Evolutionary conservation across 1,139 yeast species (phyloP).

Genomic region (Wickerhamomyces sp.): DNA sequence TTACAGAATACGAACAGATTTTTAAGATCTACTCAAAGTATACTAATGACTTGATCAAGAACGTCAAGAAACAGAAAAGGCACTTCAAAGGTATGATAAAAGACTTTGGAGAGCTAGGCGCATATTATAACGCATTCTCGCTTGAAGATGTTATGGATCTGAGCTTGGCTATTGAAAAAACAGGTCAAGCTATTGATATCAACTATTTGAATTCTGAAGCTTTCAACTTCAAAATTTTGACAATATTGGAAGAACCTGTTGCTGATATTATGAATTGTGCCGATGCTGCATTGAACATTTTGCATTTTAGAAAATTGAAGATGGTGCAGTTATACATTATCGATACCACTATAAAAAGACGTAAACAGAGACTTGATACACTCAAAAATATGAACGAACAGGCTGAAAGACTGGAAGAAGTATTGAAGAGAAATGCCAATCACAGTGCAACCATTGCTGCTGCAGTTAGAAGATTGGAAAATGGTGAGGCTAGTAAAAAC

Average conservation of each 20-base stretch:
- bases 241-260: conserved; percentile 77
- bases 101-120: conserved; percentile 34
- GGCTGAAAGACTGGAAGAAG: conserved; percentile 25
- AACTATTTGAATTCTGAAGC: conserved; percentile 62
- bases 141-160: conserved; percentile 47
- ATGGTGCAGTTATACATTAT: conserved; percentile 56
- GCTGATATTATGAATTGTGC: conserved; percentile 81
- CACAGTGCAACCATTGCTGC: conserved; percentile 27
- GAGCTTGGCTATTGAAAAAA: conserved; percentile 55
- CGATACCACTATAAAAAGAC: conserved; percentile 25
- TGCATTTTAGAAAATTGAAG: conserved; percentile 68
- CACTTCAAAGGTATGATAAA: conserved; percentile 32
- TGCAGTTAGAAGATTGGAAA: conserved; percentile 24
- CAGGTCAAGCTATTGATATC: conserved; percentile 79
- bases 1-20: conserved; percentile 52
- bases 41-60: conserved; percentile 54
- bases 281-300: conserved; percentile 56
- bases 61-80: conserved; percentile 52
- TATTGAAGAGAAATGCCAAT: conserved; percentile 25
- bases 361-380: conserved; percentile 21
- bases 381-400: conserved; percentile 27
- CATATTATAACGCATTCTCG: conserved; percentile 63
- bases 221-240: conserved; percentile 62
- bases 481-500: conserved; percentile 15
- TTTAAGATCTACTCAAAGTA: conserved; percentile 62